Percentiles rank a stretch among this genome's conserved stretches.
phyloP scores from a whole-genome alignment of 169 alveolate species.

The Eimeria brunetti region DNA sequence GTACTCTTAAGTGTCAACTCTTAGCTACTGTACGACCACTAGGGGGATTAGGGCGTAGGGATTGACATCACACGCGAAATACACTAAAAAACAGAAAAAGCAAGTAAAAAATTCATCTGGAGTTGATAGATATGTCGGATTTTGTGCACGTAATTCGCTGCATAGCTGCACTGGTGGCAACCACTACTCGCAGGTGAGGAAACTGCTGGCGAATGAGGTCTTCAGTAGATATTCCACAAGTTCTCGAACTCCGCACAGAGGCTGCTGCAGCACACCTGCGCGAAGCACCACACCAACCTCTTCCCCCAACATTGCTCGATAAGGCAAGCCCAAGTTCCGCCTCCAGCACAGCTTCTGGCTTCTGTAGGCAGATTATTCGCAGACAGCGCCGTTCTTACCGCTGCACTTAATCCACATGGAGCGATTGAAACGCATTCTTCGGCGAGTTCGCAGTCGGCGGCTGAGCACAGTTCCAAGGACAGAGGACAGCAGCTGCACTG shows the following conservation, averaged over 20 bases:
- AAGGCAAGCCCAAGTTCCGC: neutral
- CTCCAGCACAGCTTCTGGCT: neutral
- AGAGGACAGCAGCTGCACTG: neutral
- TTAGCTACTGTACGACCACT: too few species aligned
- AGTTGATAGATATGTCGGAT: neutral
- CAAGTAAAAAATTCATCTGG: neutral
- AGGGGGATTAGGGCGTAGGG: too few species aligned
- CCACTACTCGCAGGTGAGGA: neutral
- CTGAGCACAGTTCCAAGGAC: neutral
- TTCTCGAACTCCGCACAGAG: slow-evolving; percentile 76
- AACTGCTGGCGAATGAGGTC: neutral
- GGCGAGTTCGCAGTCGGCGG: slow-evolving; percentile 78
- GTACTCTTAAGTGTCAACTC: neutral
- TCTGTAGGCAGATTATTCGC: neutral
- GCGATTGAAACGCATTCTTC: slow-evolving; percentile 87
- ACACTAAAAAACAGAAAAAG: neutral
- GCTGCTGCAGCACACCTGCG: slow-evolving; percentile 80
- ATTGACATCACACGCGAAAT: neutral
- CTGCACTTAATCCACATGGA: slow-evolving; percentile 87
- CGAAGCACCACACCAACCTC: neutral
- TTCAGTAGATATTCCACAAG: slow-evolving; percentile 53
- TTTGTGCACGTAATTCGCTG: neutral
- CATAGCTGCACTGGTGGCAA: neutral
- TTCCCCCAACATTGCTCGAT: neutral
- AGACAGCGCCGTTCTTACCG: slow-evolving; percentile 77